Percentiles rank a stretch among this genome's conserved stretches.
phyloP scores from a whole-genome alignment of 2,329 filamentous ascomycete species.

The Colletotrichum spinosum region DNA sequence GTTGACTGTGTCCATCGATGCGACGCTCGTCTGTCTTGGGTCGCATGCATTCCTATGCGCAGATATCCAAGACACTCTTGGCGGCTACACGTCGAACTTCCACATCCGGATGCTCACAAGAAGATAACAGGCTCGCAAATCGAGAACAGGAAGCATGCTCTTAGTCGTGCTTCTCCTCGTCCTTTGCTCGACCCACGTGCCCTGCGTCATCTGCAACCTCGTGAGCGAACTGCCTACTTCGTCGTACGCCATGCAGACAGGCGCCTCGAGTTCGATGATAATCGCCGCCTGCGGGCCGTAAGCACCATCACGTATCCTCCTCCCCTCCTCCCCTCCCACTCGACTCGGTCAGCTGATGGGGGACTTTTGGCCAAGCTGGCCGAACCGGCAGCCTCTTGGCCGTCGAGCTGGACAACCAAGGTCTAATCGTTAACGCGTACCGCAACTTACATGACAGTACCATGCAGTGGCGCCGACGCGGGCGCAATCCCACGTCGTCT shows the following conservation, averaged over 20 bases:
- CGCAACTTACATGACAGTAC: neutral
- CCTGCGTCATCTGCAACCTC: conserved; percentile 14
- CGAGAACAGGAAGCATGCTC: conserved; percentile 8
- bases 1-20: too few relatives aligned
- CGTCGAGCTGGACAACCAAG: neutral
- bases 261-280: neutral
- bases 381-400: conserved; percentile 5
- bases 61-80: conserved; percentile 12
- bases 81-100: conserved; percentile 24
- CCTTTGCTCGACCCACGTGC: conserved; percentile 7
- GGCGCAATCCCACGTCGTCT: conserved; percentile 11
- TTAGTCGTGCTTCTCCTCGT: conserved; percentile 5
- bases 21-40: conserved; percentile 5
- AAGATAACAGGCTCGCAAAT: conserved; percentile 24
- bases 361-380: neutral
- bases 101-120: conserved; percentile 16
- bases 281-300: too few relatives aligned
- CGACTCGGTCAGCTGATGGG: conserved; percentile 14
- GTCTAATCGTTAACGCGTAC: conserved; percentile 1
- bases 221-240: neutral
- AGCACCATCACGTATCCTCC: too few relatives aligned
- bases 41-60: conserved; percentile 19
- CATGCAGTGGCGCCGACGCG: conserved; percentile 15
- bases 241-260: neutral
- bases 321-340: neutral